phyloP scores from a whole-genome alignment of 2,329 filamentous ascomycete genomes.

The Shiraia bambusicola region DNA sequence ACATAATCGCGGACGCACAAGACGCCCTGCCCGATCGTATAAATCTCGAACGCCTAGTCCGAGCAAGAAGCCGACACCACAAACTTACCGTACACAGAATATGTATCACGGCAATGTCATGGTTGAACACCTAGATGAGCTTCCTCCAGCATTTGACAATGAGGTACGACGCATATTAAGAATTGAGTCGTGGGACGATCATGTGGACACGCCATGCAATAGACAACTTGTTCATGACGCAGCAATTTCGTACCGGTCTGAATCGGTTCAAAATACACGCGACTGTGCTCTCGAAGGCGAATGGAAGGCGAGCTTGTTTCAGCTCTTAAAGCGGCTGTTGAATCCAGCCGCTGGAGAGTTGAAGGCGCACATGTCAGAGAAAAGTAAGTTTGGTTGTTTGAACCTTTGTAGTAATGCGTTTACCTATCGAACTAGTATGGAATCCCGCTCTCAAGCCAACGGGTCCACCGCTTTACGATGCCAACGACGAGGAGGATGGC shows the following conservation, averaged over 20 bases:
- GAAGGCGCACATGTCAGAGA: conserved; percentile 18
- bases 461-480: conserved; percentile 7
- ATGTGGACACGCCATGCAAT: not conserved
- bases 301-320: conserved; percentile 16
- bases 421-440: conserved; percentile 12
- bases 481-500: too few relatives aligned
- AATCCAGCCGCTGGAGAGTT: conserved; percentile 6
- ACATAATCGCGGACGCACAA: too few relatives aligned
- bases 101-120: conserved; percentile 13
- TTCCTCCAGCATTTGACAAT: conserved; percentile 8
- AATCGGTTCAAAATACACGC: conserved; percentile 14
- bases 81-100: conserved; percentile 17
- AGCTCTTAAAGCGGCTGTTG: conserved; percentile 8
- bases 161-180: conserved; percentile 13
- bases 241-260: conserved; percentile 7
- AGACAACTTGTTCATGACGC: too few relatives aligned
- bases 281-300: conserved; percentile 19
- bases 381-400: conserved; percentile 9
- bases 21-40: too few relatives aligned
- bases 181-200: conserved; percentile 6
- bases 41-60: conserved; percentile 13
- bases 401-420: conserved; percentile 2
- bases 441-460: conserved; percentile 17
- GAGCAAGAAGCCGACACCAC: conserved; percentile 12
- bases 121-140: conserved; percentile 9